These are phyloP conservation scores for Haplosporangium gracile DNA, from an alignment of 192 early-diverging fungal species.

Conservation along the genomic window DNA sequence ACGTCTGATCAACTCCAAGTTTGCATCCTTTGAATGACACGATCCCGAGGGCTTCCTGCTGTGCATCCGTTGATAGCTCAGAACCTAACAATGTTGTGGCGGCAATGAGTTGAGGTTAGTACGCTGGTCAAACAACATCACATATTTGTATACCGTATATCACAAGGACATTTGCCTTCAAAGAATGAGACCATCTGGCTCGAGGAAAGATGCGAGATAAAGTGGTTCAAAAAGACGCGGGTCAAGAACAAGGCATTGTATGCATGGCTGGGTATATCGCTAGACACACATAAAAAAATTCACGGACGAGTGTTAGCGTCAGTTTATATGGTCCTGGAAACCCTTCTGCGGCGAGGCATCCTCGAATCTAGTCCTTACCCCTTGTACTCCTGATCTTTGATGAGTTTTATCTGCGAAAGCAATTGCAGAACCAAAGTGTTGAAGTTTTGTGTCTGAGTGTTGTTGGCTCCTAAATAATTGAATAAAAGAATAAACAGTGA, in stretches of 20 bases:
- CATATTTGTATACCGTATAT: not conserved
- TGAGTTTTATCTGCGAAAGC: slow-evolving; percentile 68
- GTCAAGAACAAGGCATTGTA: slow-evolving; percentile 78
- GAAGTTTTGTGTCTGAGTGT: slow-evolving; percentile 75
- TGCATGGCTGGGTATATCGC: slow-evolving; percentile 70
- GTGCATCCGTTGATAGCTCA: slow-evolving; percentile 29
- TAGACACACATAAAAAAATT: slow-evolving; percentile 31
- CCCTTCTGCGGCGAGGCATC: not conserved
- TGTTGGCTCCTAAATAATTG: slow-evolving; percentile 67
- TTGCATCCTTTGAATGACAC: slow-evolving; percentile 59
- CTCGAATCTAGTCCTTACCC: slow-evolving; percentile 32
- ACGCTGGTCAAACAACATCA: not conserved
- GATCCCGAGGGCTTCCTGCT: slow-evolving; percentile 52
- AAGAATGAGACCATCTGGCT: slow-evolving; percentile 69
- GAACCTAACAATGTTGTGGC: slow-evolving; percentile 17
- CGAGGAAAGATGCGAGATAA: slow-evolving; percentile 68
- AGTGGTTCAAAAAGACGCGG: slow-evolving; percentile 75
- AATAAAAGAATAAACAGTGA: not conserved
- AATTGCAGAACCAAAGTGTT: slow-evolving; percentile 71
- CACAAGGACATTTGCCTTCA: slow-evolving; percentile 63
- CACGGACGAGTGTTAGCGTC: not conserved
- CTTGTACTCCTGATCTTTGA: slow-evolving; percentile 60
- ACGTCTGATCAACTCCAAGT: slow-evolving; percentile 56
- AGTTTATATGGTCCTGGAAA: not conserved
- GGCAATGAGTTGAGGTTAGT: slow-evolving; percentile 19